A percentile compares a stretch with the other conserved stretches of the same genome.
Evolutionary conservation across 2,329 filamentous ascomycete species (phyloP).

Genomic region (Pyrenochaeta sp.): DNA sequence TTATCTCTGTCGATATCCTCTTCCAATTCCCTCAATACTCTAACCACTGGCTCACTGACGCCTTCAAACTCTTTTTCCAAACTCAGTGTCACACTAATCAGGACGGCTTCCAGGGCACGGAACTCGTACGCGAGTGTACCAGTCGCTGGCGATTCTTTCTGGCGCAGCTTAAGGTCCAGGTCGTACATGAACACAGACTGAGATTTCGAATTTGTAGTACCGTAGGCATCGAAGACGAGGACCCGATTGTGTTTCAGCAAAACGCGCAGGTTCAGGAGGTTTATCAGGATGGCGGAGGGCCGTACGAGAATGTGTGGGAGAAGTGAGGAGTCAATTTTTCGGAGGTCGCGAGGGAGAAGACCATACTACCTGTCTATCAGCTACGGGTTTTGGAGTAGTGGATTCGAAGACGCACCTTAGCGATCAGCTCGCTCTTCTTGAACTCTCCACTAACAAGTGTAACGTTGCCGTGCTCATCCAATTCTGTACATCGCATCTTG

Average conservation of each 20-base stretch:
- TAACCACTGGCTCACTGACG: conserved; percentile 89
- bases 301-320: conserved; percentile 95
- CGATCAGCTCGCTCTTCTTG: conserved; percentile 96
- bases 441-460: conserved; percentile 95
- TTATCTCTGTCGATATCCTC: conserved; percentile 97
- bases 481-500: conserved; percentile 90
- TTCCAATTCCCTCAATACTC: conserved; percentile 87
- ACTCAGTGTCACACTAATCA: conserved; percentile 91
- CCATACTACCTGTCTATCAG: conserved; percentile 71
- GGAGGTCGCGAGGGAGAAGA: conserved; percentile 88
- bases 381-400: neutral
- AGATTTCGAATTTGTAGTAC: conserved; percentile 91
- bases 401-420: conserved; percentile 68
- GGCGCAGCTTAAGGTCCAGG: conserved; percentile 87
- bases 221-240: conserved; percentile 94
- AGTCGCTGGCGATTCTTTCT: conserved; percentile 68
- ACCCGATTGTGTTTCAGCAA: conserved; percentile 95
- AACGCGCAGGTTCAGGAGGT: conserved; percentile 93
- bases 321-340: conserved; percentile 97
- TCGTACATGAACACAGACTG: conserved; percentile 99
- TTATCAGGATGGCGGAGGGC: conserved; percentile 91
- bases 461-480: conserved; percentile 90
- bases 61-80: conserved; percentile 95
- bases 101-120: conserved; percentile 90
- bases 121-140: conserved; percentile 87